These are phyloP conservation scores for Pistacia vera DNA, from an alignment of 345 rosid genomes.

Conservation along the genomic window DNA sequence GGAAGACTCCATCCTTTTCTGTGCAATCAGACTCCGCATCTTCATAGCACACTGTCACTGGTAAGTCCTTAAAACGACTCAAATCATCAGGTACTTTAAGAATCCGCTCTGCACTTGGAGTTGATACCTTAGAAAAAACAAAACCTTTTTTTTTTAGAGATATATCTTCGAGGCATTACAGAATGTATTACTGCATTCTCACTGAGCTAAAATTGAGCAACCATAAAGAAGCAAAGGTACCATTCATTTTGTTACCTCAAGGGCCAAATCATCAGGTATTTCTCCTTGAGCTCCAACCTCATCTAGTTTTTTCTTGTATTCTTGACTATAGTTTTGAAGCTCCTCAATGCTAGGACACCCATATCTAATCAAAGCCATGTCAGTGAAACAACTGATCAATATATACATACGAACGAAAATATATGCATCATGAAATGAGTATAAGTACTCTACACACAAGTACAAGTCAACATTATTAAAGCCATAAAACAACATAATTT, in stretches of 20 bases:
- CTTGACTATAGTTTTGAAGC: constrained; percentile 66
- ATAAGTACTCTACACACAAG: neutral
- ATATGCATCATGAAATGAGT: neutral
- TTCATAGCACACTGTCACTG: constrained; percentile 69
- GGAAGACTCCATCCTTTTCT: constrained; percentile 60
- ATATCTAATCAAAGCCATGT: constrained; percentile 45
- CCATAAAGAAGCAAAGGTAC: constrained; percentile 5
- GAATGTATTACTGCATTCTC: neutral
- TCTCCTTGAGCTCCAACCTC: constrained; percentile 66
- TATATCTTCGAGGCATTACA: neutral
- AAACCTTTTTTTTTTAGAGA: neutral
- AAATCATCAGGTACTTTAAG: constrained; percentile 79
- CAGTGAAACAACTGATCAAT: neutral
- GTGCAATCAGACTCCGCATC: constrained; percentile 36
- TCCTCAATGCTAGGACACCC: constrained; percentile 90
- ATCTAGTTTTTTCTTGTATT: constrained; percentile 75
- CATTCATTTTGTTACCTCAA: constrained; percentile 55
- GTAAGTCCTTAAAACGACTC: constrained; percentile 63
- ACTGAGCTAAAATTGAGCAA: neutral
- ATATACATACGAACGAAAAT: neutral
- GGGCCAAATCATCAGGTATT: constrained; percentile 79
- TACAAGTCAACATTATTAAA: neutral
- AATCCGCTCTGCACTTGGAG: constrained; percentile 90
- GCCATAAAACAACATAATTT: neutral
- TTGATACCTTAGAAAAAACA: constrained; percentile 61